Conservation (phyloP, 805 yeast species). For the Ogataea wickerhamii region DNA sequence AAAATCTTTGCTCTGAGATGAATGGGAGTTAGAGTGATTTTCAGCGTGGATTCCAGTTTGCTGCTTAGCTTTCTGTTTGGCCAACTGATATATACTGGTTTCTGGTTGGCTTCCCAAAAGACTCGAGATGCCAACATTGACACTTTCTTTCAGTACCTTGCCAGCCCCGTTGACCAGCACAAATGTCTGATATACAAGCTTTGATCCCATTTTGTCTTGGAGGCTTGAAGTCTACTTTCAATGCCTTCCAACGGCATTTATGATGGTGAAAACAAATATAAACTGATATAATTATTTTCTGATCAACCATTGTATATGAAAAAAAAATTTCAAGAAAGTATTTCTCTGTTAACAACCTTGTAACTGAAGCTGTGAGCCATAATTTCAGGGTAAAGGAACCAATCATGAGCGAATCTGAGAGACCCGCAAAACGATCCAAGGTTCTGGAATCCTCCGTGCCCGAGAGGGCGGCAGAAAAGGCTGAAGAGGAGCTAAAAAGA, state of each 20-base stretch:
- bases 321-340: conserved; percentile 2
- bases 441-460: conserved; percentile 50
- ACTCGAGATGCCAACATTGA: background rate
- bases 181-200: conserved; percentile 24
- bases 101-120: conserved; percentile 18
- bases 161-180: conserved; percentile 26
- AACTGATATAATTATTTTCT: too few species aligned
- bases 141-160: conserved; percentile 23
- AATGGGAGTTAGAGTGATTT: conserved; percentile 3
- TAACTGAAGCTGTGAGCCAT: too few species aligned
- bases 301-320: background rate
- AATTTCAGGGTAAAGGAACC: too few species aligned
- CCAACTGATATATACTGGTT: conserved; percentile 18
- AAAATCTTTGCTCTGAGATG: conserved; percentile 6
- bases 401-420: conserved; percentile 31
- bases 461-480: conserved; percentile 63
- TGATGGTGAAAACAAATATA: too few species aligned
- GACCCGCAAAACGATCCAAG: conserved; percentile 49
- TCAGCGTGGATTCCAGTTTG: background rate
- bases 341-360: too few species aligned
- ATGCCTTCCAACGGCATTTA: too few species aligned
- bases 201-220: conserved; percentile 26
- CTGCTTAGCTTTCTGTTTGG: background rate
- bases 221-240: too few species aligned
- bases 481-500: conserved; percentile 48